Conservation (phyloP, 768 basidiomycete genomes). For the Nidularia sp. region DNA sequence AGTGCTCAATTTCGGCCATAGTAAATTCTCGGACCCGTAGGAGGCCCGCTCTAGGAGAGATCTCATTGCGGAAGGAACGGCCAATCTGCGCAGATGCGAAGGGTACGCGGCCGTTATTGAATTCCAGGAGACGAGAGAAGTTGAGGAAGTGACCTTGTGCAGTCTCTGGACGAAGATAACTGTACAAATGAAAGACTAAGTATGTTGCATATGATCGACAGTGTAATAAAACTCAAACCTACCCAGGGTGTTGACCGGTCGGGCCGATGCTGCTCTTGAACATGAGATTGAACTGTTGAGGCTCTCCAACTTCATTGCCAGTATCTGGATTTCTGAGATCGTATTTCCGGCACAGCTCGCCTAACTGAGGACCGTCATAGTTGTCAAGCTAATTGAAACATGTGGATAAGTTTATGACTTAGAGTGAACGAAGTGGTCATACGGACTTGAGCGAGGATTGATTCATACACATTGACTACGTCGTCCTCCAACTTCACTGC, state of each 20-base stretch:
- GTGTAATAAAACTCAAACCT: slow-evolving; percentile 14
- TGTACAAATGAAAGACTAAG: slow-evolving; percentile 16
- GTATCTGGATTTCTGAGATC: slow-evolving; percentile 88
- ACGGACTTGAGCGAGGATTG: slow-evolving; percentile 77
- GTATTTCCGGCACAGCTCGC: slow-evolving; percentile 77
- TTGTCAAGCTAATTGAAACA: slow-evolving; percentile 66
- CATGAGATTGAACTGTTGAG: slow-evolving; percentile 98
- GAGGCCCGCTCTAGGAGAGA: slow-evolving; percentile 93
- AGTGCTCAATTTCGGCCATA: slow-evolving; percentile 99
- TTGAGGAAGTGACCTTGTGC: slow-evolving; percentile 99
- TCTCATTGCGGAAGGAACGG: slow-evolving; percentile 95
- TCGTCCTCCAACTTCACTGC: slow-evolving; percentile 74
- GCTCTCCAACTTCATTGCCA: slow-evolving; percentile 87
- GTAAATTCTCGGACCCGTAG: slow-evolving; percentile 98
- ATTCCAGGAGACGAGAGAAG: slow-evolving; percentile 93
- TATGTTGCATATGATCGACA: not conserved
- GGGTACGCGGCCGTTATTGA: slow-evolving; percentile 95
- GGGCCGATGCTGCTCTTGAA: slow-evolving; percentile 97
- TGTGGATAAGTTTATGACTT: not conserved
- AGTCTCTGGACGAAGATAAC: slow-evolving; percentile 95
- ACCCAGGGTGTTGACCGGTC: slow-evolving; percentile 96
- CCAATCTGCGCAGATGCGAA: slow-evolving; percentile 98
- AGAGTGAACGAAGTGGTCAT: not conserved
- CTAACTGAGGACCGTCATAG: slow-evolving; percentile 84
- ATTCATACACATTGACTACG: slow-evolving; percentile 74